These are phyloP conservation scores for Pseudocercospora pini-densiflorae DNA, from an alignment of 2,329 filamentous ascomycete species.

Conservation along the genomic window DNA sequence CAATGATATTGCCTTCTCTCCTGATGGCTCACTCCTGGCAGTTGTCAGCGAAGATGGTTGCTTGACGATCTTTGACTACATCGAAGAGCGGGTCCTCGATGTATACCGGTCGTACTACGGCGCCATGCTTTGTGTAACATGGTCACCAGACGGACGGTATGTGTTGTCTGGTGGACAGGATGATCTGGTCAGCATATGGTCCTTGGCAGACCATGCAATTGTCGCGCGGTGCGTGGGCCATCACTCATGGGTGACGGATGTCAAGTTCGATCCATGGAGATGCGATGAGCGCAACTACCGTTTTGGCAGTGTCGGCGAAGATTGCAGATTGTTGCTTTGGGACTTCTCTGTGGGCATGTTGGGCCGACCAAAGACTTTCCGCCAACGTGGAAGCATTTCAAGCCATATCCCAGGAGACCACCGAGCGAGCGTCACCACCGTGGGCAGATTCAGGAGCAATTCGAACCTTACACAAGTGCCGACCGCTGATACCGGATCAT, in stretches of 20 bases:
- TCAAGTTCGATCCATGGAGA: conserved; percentile 95
- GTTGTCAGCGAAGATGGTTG: conserved; percentile 91
- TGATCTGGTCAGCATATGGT: conserved; percentile 96
- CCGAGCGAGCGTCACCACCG: conserved; percentile 49
- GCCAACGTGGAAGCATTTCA: conserved; percentile 60
- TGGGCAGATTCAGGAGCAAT: conserved; percentile 69
- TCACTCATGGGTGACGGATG: conserved; percentile 90
- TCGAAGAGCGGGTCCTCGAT: conserved; percentile 85
- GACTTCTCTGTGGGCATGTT: conserved; percentile 98
- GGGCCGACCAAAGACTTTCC: conserved; percentile 75
- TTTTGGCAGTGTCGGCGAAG: conserved; percentile 94
- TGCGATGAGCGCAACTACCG: conserved; percentile 95
- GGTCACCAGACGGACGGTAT: conserved; percentile 97
- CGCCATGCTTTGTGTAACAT: conserved; percentile 89
- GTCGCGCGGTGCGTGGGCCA: conserved; percentile 94
- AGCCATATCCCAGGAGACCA: conserved; percentile 56
- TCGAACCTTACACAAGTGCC: conserved; percentile 63
- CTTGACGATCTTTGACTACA: conserved; percentile 86
- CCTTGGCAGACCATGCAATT: conserved; percentile 77
- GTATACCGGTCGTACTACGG: conserved; percentile 93
- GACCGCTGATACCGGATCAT: conserved; percentile 46
- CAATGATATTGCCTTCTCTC: conserved; percentile 90
- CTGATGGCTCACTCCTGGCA: conserved; percentile 83
- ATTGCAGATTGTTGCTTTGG: conserved; percentile 89
- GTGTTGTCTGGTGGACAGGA: conserved; percentile 95